These are phyloP conservation scores for Furcasterigmium sp. DNA, from an alignment of 2,329 filamentous ascomycete species.

Conservation along the genomic window DNA sequence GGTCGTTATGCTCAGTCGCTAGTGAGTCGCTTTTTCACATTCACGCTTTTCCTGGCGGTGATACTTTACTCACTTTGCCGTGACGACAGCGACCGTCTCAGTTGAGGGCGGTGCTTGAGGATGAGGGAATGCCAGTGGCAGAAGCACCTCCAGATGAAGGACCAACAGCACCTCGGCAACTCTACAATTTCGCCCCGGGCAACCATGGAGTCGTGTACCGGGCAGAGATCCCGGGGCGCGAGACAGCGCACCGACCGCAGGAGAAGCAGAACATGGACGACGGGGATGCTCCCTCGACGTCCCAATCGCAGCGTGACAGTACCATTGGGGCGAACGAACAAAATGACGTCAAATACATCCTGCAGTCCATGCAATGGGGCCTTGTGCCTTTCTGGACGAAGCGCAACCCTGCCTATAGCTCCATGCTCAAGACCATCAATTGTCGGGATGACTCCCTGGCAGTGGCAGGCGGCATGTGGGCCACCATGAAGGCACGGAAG, in stretches of 20 bases:
- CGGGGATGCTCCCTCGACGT: conserved; percentile 11
- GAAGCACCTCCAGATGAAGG: conserved; percentile 67
- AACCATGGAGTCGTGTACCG: conserved; percentile 83
- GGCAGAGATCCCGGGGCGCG: conserved; percentile 61
- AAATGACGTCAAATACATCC: conserved; percentile 59
- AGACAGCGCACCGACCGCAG: conserved; percentile 37
- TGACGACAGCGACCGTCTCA: conserved; percentile 65
- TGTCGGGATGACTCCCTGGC: conserved; percentile 84
- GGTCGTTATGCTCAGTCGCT: conserved; percentile 29
- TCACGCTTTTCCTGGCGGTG: not conserved
- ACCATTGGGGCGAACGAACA: conserved; percentile 1
- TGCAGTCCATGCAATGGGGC: conserved; percentile 96
- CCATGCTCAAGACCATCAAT: conserved; percentile 86
- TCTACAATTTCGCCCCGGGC: conserved; percentile 90
- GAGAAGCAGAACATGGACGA: conserved; percentile 9
- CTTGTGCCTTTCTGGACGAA: conserved; percentile 93
- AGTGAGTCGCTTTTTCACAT: conserved; percentile 23
- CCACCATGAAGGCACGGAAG: conserved; percentile 82
- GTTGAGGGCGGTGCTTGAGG: conserved; percentile 66
- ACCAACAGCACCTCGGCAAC: conserved; percentile 58
- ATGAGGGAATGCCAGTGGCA: conserved; percentile 68
- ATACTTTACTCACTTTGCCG: not conserved
- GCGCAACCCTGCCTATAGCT: conserved; percentile 69
- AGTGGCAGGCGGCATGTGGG: conserved; percentile 80
- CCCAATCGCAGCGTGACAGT: not conserved